Conservation (phyloP, 164 flowering plant genomes). For the Piper longum region DNA sequence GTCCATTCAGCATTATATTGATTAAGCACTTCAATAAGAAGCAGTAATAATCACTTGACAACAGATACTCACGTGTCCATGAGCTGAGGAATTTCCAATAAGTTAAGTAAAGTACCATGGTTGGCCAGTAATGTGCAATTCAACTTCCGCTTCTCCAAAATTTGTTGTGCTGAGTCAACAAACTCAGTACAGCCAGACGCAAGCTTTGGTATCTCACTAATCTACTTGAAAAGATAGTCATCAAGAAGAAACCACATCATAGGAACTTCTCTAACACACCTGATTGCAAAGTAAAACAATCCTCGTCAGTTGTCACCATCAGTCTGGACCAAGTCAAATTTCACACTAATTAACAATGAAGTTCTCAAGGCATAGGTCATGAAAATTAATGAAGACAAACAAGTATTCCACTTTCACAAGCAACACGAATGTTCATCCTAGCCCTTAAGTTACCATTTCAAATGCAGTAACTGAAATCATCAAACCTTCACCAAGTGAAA, state of each 20-base stretch:
- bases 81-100: constrained; percentile 99
- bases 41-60: background rate
- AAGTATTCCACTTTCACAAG: no score
- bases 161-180: constrained; percentile 79
- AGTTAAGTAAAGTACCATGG: constrained; percentile 93
- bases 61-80: constrained; percentile 91
- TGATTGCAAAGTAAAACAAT: no score
- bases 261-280: background rate
- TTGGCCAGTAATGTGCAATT: constrained; percentile 75
- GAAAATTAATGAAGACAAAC: no score
- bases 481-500: no score
- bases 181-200: constrained; percentile 92
- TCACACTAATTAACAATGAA: no score
- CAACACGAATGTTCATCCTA: no score
- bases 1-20: background rate
- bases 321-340: no score
- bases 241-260: background rate
- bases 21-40: background rate
- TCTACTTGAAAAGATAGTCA: constrained; percentile 25
- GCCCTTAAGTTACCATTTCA: no score
- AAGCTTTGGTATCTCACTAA: constrained; percentile 77
- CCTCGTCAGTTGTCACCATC: no score
- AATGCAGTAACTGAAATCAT: no score
- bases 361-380: no score
- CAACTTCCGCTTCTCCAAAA: constrained; percentile 85